Percentiles rank a stretch among this genome's conserved stretches.
phyloP scores from a whole-genome alignment of 306 rosid species.

The Ormosia semicastrata region DNA sequence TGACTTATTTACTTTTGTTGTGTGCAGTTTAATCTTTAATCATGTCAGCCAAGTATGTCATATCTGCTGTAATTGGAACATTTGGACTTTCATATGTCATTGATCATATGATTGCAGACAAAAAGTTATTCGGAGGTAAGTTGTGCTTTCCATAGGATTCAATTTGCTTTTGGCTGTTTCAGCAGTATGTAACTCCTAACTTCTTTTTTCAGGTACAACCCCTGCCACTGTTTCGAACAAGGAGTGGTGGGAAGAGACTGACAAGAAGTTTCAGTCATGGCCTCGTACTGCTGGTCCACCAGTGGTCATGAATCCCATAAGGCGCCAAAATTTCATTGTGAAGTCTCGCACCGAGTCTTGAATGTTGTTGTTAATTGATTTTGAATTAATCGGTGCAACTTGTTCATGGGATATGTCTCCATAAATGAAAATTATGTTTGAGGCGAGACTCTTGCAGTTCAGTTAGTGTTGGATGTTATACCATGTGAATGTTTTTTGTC shows the following conservation, averaged over 20 bases:
- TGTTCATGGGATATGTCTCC: constrained; percentile 17
- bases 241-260: constrained; percentile 88
- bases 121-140: constrained; percentile 77
- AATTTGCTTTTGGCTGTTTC: neutral
- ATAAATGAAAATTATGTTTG: constrained; percentile 17
- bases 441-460: constrained; percentile 22
- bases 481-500: constrained; percentile 25
- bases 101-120: constrained; percentile 56
- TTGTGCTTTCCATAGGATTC: neutral
- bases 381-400: constrained; percentile 12
- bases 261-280: constrained; percentile 88
- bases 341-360: constrained; percentile 49
- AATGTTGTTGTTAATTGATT: constrained; percentile 27
- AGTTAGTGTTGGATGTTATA: constrained; percentile 12
- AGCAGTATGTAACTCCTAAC: constrained; percentile 14
- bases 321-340: constrained; percentile 74
- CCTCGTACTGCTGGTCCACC: constrained; percentile 91
- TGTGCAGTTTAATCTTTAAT: constrained; percentile 25
- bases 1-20: constrained; percentile 2
- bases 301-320: constrained; percentile 73
- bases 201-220: constrained; percentile 59
- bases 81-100: constrained; percentile 52
- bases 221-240: constrained; percentile 60
- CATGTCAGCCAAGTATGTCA: constrained; percentile 60
- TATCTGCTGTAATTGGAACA: constrained; percentile 46